These are phyloP conservation scores for Penicillium sp. DNA, from an alignment of 2,329 filamentous ascomycete species.

Conservation along the genomic window DNA sequence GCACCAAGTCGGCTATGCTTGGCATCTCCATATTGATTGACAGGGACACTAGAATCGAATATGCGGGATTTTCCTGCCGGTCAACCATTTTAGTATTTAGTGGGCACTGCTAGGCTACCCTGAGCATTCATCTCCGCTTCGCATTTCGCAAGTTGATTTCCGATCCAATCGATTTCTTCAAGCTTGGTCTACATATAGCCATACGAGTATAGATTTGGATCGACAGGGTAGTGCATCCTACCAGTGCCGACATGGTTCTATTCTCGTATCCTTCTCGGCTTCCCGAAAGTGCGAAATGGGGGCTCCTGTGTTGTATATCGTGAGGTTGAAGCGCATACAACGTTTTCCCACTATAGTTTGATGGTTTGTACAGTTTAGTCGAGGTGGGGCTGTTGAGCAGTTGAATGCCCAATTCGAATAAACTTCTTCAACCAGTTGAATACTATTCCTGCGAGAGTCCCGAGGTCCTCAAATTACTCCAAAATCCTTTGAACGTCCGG, in stretches of 20 bases:
- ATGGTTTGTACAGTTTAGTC: too few species aligned
- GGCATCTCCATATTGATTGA: background rate
- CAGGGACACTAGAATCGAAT: background rate
- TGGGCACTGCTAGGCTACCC: background rate
- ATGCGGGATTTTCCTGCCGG: slow-evolving; percentile 1
- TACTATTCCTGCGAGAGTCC: background rate
- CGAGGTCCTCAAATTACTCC: background rate
- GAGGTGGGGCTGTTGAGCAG: background rate
- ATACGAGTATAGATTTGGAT: background rate
- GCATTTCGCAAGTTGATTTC: background rate
- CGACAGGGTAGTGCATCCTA: background rate
- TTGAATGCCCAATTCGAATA: too few species aligned
- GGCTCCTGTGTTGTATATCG: background rate
- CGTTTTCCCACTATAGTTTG: background rate
- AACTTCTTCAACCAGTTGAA: background rate
- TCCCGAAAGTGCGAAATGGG: background rate
- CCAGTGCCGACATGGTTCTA: background rate
- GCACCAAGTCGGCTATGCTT: background rate
- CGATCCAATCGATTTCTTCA: background rate
- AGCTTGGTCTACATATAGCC: background rate
- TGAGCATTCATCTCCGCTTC: background rate
- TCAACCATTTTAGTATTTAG: background rate
- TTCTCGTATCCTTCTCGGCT: background rate
- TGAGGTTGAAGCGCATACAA: background rate
- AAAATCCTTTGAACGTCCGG: background rate